These are phyloP conservation scores for Neonectria faginata DNA, from an alignment of 2,329 filamentous ascomycete species.

Conservation along the genomic window DNA sequence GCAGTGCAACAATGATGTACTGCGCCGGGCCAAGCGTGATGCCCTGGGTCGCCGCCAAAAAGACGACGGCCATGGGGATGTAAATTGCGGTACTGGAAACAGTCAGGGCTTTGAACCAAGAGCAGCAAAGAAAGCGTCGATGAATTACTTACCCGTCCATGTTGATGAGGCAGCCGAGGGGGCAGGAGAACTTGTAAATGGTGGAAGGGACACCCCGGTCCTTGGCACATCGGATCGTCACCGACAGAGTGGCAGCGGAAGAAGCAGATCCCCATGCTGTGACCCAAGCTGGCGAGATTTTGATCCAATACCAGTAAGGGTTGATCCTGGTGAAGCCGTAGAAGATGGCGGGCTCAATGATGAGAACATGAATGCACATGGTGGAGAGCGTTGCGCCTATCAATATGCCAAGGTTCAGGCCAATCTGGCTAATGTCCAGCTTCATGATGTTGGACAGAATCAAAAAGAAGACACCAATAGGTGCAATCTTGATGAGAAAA, in stretches of 20 bases:
- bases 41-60: constrained; percentile 63
- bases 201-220: constrained; percentile 56
- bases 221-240: constrained; percentile 58
- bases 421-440: constrained; percentile 60
- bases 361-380: constrained; percentile 61
- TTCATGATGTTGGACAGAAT: constrained; percentile 64
- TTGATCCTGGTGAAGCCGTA: constrained; percentile 57
- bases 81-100: constrained; percentile 62
- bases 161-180: constrained; percentile 62
- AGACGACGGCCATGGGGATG: constrained; percentile 65
- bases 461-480: constrained; percentile 65
- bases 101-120: constrained; percentile 13
- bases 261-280: constrained; percentile 67
- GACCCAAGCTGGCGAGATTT: constrained; percentile 63
- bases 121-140: neutral
- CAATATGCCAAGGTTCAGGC: constrained; percentile 61
- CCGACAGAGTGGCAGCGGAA: constrained; percentile 63
- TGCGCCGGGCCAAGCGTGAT: constrained; percentile 55
- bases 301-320: constrained; percentile 61
- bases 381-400: constrained; percentile 60
- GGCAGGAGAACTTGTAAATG: constrained; percentile 59
- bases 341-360: constrained; percentile 59
- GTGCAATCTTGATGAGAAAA: constrained; percentile 61
- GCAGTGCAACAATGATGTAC: constrained; percentile 61
- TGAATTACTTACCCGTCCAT: constrained; percentile 57